Base-by-base conservation (phyloP, 129 eudicot genomes). In the Logfia minima region DNA sequence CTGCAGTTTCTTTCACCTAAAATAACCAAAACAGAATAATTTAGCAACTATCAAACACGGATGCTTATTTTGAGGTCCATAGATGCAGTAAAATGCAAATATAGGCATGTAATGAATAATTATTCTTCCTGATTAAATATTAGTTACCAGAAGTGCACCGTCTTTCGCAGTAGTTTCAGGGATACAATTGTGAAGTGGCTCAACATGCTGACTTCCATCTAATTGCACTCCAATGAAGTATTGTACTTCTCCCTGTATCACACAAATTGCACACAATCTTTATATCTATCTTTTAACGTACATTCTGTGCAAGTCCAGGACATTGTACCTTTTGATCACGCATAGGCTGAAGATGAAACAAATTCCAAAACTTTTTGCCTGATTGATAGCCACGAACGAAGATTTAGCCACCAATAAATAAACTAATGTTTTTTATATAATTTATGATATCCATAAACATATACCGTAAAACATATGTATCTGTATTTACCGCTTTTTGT, bases 281-380 rank as follows among this genome's bases (percentile, higher is more conserved):
- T 78, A 66, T 74, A 77, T 58, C 28, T 58, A 53, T 32, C 23
- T 16, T n/a, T 71, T 24, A 48, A 34, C 28, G n/a, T 45, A 43
- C 62, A 76, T 6, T 13, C 18, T 14, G 72, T 62, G 71, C 29
- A 22, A 26, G 65, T 80, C 6, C 22, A 0, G 5, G 5, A 45
- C 3, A 43, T 41, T 51, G 5, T 87, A 95, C 99, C 99, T 89
- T 95, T 64, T 95, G 97, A 78, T 95, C 99, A 88, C 99, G 99
- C 99, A 95, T 95, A 74, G 99, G 99, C 87, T 95, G 99, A 60
- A 95, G 85, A 88, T 95, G 99, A 81, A 95, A 95, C 87, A 95
- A 80, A 51, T 95, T 95, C 99, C 99, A 95, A 76, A 95, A 95
- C 78, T 95, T 95, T 74, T 95, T 95, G 74, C 99, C 99, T 95